Evolutionary conservation across 306 rosid species (phyloP), one percentile per base, ranked within the genome.

Genomic region (Pyrus pyrifolia): DNA sequence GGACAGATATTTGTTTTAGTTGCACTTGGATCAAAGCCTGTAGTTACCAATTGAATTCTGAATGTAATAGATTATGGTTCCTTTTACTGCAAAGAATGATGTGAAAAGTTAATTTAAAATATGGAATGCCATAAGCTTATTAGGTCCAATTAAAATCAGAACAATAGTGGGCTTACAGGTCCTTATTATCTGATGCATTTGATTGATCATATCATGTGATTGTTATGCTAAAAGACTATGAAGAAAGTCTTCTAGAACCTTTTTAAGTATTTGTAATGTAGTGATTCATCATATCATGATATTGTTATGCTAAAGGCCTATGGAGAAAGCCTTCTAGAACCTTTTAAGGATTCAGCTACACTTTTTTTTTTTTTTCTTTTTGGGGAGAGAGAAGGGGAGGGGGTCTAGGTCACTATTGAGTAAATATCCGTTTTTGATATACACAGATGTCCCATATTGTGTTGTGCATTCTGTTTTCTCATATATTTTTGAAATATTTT

Each of bases 401-500:
- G 45, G 8, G 70, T 65, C 29, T 35, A 11, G 29, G 29, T 19
- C 51, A 11, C 49, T 4, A 11, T 35, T 66, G 12, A 0, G 30
- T 46, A 3, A 15, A 23, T 59, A 57, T 40, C 11, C 11, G 27
- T 31, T 38, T 25, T 72, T 72, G n/a, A 46, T 27, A 1, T 23
- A 11, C 72, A 77, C 55, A 60, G 67, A 55, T 45, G 67, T 33
- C 68, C 55, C 62, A 23, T 40, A 49, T 68, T 68, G 44, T 40
- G 58, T 12, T 62, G 27, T 69, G 74, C 57, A 52, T 51, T 60
- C 29, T 61, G 23, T 63, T 27, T 58, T 70, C 70, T 65, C 15
- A 49, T n/a, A 75, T 25, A 59, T 68, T 44, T 30, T 79, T 77
- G 30, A 38, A 30, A 68, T 40, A 64, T 45, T 60, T 74, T 70